A percentile compares a stretch with the other conserved stretches of the same genome.
These are phyloP conservation scores for Quercus gilva DNA, from an alignment of 306 rosid species.

Conservation along the genomic window DNA sequence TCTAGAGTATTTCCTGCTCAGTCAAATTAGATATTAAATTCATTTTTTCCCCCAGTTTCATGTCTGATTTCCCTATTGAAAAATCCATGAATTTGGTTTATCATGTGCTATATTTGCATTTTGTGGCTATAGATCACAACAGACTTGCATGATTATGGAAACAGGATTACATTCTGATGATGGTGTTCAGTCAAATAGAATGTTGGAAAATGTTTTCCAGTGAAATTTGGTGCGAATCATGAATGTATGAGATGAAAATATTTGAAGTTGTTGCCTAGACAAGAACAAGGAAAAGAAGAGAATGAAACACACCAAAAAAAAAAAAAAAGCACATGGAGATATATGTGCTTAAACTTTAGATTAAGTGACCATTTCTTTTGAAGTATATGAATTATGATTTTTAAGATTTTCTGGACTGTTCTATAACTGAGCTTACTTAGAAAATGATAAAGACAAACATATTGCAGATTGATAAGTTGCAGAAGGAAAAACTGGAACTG, in stretches of 20 bases:
- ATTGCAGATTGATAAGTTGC: conserved; percentile 74
- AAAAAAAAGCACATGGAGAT: not conserved
- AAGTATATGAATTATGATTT: not conserved
- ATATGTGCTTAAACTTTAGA: not conserved
- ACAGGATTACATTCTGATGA: not conserved
- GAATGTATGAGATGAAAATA: not conserved
- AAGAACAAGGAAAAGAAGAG: not conserved
- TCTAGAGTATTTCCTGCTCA: not conserved
- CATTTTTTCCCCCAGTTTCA: not conserved
- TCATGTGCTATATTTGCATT: not conserved
- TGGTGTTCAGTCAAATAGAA: not conserved
- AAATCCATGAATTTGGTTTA: not conserved
- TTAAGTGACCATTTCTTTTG: not conserved
- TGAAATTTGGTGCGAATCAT: not conserved
- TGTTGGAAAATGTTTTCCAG: not conserved
- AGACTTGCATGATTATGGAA: not conserved
- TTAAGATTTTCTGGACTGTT: conserved; percentile 1
- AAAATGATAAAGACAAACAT: conserved; percentile 22
- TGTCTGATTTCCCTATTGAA: not conserved
- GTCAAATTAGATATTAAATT: not conserved
- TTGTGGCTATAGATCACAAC: not conserved
- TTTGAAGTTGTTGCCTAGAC: not conserved
- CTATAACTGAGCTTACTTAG: conserved; percentile 16
- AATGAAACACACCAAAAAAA: not conserved
- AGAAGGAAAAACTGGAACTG: conserved; percentile 63